phyloP scores from a whole-genome alignment of 2,329 filamentous ascomycete species.

The Shiraia sp. region DNA sequence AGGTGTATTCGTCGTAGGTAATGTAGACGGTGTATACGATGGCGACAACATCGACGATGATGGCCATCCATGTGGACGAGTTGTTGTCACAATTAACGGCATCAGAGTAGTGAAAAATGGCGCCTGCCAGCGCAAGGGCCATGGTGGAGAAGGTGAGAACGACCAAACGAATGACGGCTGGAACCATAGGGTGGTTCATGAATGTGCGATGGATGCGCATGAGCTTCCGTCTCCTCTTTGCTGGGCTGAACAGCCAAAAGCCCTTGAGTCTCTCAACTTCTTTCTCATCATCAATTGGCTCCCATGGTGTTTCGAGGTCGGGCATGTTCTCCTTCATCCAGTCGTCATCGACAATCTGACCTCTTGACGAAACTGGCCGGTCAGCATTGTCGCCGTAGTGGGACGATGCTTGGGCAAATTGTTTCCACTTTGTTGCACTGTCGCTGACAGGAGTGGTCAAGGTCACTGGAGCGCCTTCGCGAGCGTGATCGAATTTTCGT shows the following conservation, averaged over 20 bases:
- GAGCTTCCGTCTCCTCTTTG: slow-evolving; percentile 56
- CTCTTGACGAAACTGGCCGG: slow-evolving; percentile 33
- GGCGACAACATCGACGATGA: slow-evolving; percentile 85
- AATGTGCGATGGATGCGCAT: slow-evolving; percentile 69
- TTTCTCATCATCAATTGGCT: slow-evolving; percentile 58
- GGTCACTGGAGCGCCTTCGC: slow-evolving; percentile 44
- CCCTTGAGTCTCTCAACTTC: slow-evolving; percentile 53
- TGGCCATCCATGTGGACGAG: slow-evolving; percentile 80
- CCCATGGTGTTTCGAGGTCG: slow-evolving; percentile 55
- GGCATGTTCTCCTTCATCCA: slow-evolving; percentile 57
- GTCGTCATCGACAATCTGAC: slow-evolving; percentile 45
- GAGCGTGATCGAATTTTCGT: slow-evolving; percentile 45
- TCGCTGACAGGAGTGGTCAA: slow-evolving; percentile 39
- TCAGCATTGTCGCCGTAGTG: slow-evolving; percentile 25
- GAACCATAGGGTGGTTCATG: slow-evolving; percentile 81
- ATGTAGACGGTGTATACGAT: slow-evolving; percentile 91
- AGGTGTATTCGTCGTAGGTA: slow-evolving; percentile 94
- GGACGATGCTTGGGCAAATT: slow-evolving; percentile 39
- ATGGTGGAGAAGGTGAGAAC: slow-evolving; percentile 82
- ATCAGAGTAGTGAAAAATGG: slow-evolving; percentile 64
- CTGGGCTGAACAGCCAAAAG: slow-evolving; percentile 53
- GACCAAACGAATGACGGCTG: slow-evolving; percentile 77
- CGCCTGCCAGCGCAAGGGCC: slow-evolving; percentile 76
- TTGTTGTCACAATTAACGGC: slow-evolving; percentile 47
- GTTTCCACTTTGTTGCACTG: slow-evolving; percentile 44